These are phyloP conservation scores for Mycena metata DNA, from an alignment of 768 basidiomycete genomes.

Conservation along the genomic window DNA sequence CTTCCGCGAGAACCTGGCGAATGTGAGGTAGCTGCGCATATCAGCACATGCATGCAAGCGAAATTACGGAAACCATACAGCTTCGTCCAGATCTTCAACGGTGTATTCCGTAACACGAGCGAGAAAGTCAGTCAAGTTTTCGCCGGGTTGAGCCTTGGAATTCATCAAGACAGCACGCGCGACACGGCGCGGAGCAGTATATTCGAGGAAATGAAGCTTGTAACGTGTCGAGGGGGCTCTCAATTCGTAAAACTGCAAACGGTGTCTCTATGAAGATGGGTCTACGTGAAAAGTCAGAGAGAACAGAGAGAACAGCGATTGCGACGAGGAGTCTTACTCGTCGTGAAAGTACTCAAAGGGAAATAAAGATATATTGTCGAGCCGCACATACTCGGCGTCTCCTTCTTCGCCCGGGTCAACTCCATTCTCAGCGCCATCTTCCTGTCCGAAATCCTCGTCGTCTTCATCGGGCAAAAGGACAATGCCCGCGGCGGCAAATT, in stretches of 20 bases:
- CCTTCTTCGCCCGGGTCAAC: conserved; percentile 34
- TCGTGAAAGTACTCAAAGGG: conserved; percentile 65
- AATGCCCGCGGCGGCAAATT: conserved; percentile 70
- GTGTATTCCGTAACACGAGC: conserved; percentile 44
- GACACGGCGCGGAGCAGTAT: conserved; percentile 64
- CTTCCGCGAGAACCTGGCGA: conserved; percentile 21
- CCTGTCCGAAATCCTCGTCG: conserved; percentile 76
- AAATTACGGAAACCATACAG: conserved; percentile 9
- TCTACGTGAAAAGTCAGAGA: conserved; percentile 50
- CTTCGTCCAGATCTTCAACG: conserved; percentile 31
- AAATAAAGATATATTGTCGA: conserved; percentile 62
- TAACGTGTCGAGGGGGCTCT: conserved; percentile 63
- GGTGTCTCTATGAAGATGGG: conserved; percentile 76
- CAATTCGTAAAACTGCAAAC: conserved; percentile 75
- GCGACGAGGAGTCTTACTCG: conserved; percentile 58
- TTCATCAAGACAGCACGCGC: conserved; percentile 62
- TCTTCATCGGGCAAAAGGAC: conserved; percentile 60
- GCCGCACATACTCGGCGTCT: conserved; percentile 54
- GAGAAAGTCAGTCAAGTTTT: conserved; percentile 53
- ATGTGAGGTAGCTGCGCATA: conserved; percentile 25
- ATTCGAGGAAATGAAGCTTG: conserved; percentile 56
- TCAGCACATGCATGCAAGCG: background rate
- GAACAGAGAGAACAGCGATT: background rate
- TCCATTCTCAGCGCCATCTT: conserved; percentile 53
- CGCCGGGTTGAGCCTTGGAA: conserved; percentile 47